Evolutionary conservation across 78 protist species (phyloP), one percentile per base, ranked within the genome.

Genomic region (Cyanophora paradoxa): DNA sequence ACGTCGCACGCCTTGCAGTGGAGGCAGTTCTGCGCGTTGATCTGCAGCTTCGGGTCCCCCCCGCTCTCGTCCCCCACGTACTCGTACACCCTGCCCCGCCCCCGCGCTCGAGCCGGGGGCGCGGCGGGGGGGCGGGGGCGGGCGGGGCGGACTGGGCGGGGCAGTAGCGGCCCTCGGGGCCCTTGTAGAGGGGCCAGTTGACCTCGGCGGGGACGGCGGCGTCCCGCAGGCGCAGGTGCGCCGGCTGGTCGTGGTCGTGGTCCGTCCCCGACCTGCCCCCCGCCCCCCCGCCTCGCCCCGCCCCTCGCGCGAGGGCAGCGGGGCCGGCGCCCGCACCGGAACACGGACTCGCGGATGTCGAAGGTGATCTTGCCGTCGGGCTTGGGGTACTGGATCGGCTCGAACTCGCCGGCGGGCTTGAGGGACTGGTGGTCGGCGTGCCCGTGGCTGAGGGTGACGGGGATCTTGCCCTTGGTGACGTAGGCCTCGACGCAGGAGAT

Each of bases 1-100:
- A 95, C 94, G 79, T 91, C 95, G 84, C 98, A 95, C 19, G 95
- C 84, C 88, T 95, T 95, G 94, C 98, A 95, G 77, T 95, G 99
- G 30, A 94, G 75, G 88, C 99, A 95, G 82, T 94, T 94, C 61
- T 90, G 93, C n/a, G 97, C 94, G 76, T 92, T 90, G 87, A 93
- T 91, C 48, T 66, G 80, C 2, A 94, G 90, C 48, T 66, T 48
- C 41, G 50, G 52, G 66, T 61, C 42, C 16, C 82, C 61, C 81
- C 62, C 79, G 41, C n/a, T 65, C 84, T 54, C 76, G 36, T 33
- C 52, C 52, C 76, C 86, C 3, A 87, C 67, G 62, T 76, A 94
- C 81, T 94, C 96, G 83, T 94, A 95, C 30, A 95, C 98, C 54
- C 94, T n/a, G n/a, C n/a, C n/a, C n/a, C n/a, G n/a, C n/a, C n/a